Percentiles rank a stretch among this genome's conserved stretches.
These are phyloP conservation scores for Diplogelasinospora grovesii DNA, from an alignment of 495 filamentous ascomycete genomes.

Conservation along the genomic window DNA sequence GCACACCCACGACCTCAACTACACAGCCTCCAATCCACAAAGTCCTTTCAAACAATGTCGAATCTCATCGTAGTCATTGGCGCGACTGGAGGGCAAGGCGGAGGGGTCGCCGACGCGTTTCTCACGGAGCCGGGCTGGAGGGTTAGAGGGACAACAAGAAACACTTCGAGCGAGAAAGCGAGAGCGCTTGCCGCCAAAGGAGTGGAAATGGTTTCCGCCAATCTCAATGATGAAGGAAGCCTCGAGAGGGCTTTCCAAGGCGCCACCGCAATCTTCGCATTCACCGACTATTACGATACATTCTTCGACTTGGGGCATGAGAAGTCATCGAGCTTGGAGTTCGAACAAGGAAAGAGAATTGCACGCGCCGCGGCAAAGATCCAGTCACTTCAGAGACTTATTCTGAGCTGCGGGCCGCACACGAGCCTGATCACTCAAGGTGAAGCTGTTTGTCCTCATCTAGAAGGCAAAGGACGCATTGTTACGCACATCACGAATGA, in stretches of 20 bases:
- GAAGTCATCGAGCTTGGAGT: slow-evolving; percentile 44
- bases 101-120: slow-evolving; percentile 34
- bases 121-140: slow-evolving; percentile 24
- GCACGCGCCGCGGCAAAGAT: slow-evolving; percentile 50
- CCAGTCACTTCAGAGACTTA: no score
- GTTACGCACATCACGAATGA: slow-evolving; percentile 25
- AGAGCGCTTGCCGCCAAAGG: slow-evolving; percentile 32
- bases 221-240: slow-evolving; percentile 33
- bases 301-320: slow-evolving; percentile 36
- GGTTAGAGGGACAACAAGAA: slow-evolving; percentile 44
- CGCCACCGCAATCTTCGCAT: slow-evolving; percentile 43
- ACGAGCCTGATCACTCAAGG: slow-evolving; percentile 35
- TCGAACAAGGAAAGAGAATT: slow-evolving; percentile 47
- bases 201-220: slow-evolving; percentile 36
- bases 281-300: slow-evolving; percentile 47
- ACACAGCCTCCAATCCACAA: no score
- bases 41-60: no score
- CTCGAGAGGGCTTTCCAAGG: slow-evolving; percentile 36
- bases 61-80: slow-evolving; percentile 37
- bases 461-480: slow-evolving; percentile 39
- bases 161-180: slow-evolving; percentile 32
- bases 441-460: slow-evolving; percentile 38
- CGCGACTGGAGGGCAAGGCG: slow-evolving; percentile 40
- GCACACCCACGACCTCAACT: no score
- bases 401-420: no score